Evolutionary conservation across 257 asterid species (phyloP), one percentile per base, ranked within the genome.

Genomic region (Orobanche coerulescens): DNA sequence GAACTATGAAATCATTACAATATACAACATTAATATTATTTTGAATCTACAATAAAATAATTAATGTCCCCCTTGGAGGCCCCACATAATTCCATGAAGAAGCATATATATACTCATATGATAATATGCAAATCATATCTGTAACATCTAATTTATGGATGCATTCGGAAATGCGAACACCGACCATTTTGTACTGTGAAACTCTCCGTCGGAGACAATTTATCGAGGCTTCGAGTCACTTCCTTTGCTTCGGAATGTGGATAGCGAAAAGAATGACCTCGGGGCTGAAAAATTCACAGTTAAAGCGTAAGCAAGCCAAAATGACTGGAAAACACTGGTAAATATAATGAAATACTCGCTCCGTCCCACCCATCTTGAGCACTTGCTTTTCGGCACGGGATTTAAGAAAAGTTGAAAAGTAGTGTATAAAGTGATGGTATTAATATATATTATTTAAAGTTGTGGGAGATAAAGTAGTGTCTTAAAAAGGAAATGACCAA

Each of bases 181-280:
- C 40, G 33, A 36, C 46, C 52, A 61, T 58, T n/a, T 58, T 71
- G 61, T 55, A 48, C 73, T 24, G 65, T 52, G 62, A 34, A 48
- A 48, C 13, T 48, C 31, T n/a, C 51, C 43, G 61, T 16, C 15
- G 24, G 55, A 49, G 58, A 73, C 10, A 42, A 20, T 78, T n/a
- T 75, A 85, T 79, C 94, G 79, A 64, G 86, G 85, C 78, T 85
- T 93, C 4, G 91, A 79, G 50, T 93, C 99, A 33, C 87, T 81
- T 71, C 94, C 97, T 71, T 93, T 93, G 92, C 95, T 82, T 77
- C 97, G 84, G 64, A 93, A 89, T 33, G 95, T 64, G 1, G 98
- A 84, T 37, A 86, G 75, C 28, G 95, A 93, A 81, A 89, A 89
- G 69, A 93, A 93, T 37, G 97, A 93, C 66, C 90, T 80, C 15